Evolutionary conservation across 305 asterid species (phyloP).

Genomic region (Fraxinus dipetala): DNA sequence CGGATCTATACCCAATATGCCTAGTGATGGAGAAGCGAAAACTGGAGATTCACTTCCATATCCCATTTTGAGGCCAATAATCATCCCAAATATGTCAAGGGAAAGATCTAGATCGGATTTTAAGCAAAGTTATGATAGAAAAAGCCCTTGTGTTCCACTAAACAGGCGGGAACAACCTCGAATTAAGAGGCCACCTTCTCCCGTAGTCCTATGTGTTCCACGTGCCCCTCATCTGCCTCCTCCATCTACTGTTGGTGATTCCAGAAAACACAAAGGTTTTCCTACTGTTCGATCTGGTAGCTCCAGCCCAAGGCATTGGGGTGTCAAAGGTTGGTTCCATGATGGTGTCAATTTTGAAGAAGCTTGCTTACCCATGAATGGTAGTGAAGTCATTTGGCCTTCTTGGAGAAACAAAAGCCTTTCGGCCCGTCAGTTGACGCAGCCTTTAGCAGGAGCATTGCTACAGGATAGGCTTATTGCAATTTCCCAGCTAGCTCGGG

Average conservation of each 20-base stretch:
- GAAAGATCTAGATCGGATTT: constrained; percentile 86
- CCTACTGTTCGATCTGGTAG: constrained; percentile 98
- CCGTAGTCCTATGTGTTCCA: constrained; percentile 97
- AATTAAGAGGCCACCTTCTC: constrained; percentile 96
- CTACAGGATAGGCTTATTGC: constrained; percentile 95
- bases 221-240: constrained; percentile 97
- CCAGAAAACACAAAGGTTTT: constrained; percentile 87
- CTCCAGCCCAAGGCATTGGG: constrained; percentile 99
- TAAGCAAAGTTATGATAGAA: constrained; percentile 75
- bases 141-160: constrained; percentile 92
- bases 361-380: constrained; percentile 75
- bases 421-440: constrained; percentile 74
- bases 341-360: constrained; percentile 89
- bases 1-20: constrained; percentile 59
- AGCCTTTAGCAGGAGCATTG: constrained; percentile 88
- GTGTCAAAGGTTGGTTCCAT: constrained; percentile 96
- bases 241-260: constrained; percentile 88
- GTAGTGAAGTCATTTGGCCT: constrained; percentile 95
- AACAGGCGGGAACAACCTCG: constrained; percentile 89
- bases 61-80: constrained; percentile 92
- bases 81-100: constrained; percentile 86
- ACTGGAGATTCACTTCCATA: constrained; percentile 78
- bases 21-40: constrained; percentile 72
- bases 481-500: constrained; percentile 90
- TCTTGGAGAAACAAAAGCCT: constrained; percentile 93